Base-by-base conservation (phyloP, 495 filamentous ascomycete species). In the Glutinoglossum americanum region DNA sequence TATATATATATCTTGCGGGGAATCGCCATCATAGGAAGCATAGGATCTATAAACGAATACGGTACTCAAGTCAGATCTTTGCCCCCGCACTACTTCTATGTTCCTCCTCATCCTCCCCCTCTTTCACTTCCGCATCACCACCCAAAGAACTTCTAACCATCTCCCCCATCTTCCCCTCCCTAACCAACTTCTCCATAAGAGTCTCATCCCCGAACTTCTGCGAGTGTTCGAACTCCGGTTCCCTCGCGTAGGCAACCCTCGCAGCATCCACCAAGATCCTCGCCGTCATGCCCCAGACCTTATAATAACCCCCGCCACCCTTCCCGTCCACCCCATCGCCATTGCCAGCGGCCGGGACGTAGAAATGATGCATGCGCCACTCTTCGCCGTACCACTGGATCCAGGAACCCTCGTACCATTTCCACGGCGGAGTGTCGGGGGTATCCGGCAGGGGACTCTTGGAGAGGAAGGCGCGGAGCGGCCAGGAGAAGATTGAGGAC, bases 271-370 rank as follows among this genome's bases (percentile, higher is more conserved):
- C 84, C 41, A 94, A 63, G 30, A 94, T 90, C 41, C 87, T 72
- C 8, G 86, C 89, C 51, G 89, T 96, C 85, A 94, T 89, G 21
- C 89, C 89, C 73, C 85, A 94, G 7, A 96, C 86, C 23, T 83
- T 77, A 66, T 88, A 51, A 71, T 56, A 13, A 23, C 54, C 19
- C 17, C 21, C 3, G 41, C 21, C 4, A 21, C n/a, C n/a, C n/a
- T n/a, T n/a, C n/a, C n/a, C n/a, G n/a, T n/a, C n/a, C n/a, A n/a
- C n/a, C n/a, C n/a, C n/a, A n/a, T n/a, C n/a, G n/a, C n/a, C n/a
- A n/a, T n/a, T n/a, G n/a, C n/a, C n/a, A n/a, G n/a, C n/a, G 41
- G 41, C 74, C 0, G 87, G 87, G 13, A 93, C 85, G 69, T 82
- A 83, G 73, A 94, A 96, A 67, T 89, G 87, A 64, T 96, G 87